Evolutionary conservation across 2,329 filamentous ascomycete genomes (phyloP).

Genomic region (Aspergillus tubingensis): DNA sequence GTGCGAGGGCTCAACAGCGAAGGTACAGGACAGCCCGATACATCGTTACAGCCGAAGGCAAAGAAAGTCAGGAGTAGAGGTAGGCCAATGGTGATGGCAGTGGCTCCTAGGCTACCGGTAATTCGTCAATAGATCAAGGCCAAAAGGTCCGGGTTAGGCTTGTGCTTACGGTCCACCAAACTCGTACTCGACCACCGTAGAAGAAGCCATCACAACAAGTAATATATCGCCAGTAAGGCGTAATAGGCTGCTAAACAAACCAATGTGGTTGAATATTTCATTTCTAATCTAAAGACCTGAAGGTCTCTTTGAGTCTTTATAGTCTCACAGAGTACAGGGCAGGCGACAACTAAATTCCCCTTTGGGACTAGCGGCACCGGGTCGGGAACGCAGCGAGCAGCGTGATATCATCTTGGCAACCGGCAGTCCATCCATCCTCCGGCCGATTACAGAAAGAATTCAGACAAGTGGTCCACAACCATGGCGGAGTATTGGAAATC

Average conservation of each 20-base stretch:
- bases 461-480: neutral
- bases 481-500: slow-evolving; percentile 3
- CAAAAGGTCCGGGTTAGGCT: slow-evolving; percentile 10
- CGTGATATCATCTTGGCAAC: neutral
- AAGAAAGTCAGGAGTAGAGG: slow-evolving; percentile 76
- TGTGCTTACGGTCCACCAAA: slow-evolving; percentile 44
- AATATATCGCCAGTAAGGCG: neutral
- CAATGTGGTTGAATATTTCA: neutral
- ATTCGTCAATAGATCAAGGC: neutral
- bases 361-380: neutral
- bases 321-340: too few relatives aligned
- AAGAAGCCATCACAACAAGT: neutral
- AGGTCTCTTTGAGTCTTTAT: neutral
- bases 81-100: slow-evolving; percentile 73
- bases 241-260: neutral
- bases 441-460: neutral
- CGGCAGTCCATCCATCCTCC: neutral
- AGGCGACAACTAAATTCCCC: neutral
- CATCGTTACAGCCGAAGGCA: slow-evolving; percentile 83
- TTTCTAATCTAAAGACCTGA: neutral
- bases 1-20: slow-evolving; percentile 70
- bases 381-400: neutral
- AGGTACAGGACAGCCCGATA: slow-evolving; percentile 82
- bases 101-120: slow-evolving; percentile 66
- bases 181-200: slow-evolving; percentile 32